Evolutionary conservation across 176 grass and related monocot species (phyloP), one percentile per base, ranked within the genome.

Genomic region (Urochloa ruziziensis): DNA sequence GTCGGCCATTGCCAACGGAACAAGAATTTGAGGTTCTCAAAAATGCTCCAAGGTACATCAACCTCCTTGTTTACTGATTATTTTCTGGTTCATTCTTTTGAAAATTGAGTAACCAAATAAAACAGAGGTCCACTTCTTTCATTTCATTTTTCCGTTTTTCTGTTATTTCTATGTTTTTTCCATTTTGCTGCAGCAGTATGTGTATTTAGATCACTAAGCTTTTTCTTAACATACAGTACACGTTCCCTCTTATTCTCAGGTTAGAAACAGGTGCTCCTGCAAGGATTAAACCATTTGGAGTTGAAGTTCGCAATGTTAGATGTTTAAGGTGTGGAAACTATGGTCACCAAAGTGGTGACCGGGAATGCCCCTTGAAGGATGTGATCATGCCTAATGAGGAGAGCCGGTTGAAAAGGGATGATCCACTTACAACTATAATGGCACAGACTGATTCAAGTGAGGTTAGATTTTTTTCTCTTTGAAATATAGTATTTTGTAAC

Each of bases 361-460:
- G 93, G 46, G 96, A 98, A 87, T 98, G 96, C 32, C 93, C 89
- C 43, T 27, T 99, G 81, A 99, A 99, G 78, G 96, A 99, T 88
- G 81, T 74, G 58, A 96, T 99, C 62, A 99, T 99, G 96, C 96
- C 96, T 67, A 99, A 96, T 79, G 96, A 99, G 66, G 96, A 99
- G 77, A 99, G 80, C 75, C 89, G 91, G 36, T 78, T 99, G 88
- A 99, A 96, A 91, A 94, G 93, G 70, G 96, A 96, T 85, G 96
- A 99, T 91, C 96, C 96, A 64, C 91, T 99, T 51, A 99, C 91
- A 80, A 61, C 91, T 77, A 99, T 99, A 86, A 91, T 85, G 89
- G 91, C 96, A 8, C 91, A 95, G 49, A 90, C 91, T 63, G 91
- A 99, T 88, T 84, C 84, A 46, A 85, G 68, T 78, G 96, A 99